A percentile compares a stretch with the other conserved stretches of the same genome.
Evolutionary conservation across 257 asterid genomes (phyloP).

Genomic region (Fraxinus americana): DNA sequence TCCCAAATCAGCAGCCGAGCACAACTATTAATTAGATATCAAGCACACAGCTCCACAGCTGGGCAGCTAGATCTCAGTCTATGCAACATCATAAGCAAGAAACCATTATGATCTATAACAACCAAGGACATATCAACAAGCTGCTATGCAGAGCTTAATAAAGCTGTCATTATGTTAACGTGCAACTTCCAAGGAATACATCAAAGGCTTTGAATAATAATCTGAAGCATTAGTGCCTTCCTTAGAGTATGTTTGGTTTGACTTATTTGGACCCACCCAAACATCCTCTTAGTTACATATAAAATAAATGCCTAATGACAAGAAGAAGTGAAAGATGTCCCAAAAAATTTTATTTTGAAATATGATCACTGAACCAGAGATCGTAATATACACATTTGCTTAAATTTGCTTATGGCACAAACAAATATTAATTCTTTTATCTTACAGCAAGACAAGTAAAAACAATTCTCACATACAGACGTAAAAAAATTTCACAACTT

Average conservation of each 20-base stretch:
- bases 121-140: slow-evolving; percentile 9
- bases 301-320: slow-evolving; percentile 7
- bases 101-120: not conserved
- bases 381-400: not conserved
- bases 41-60: not conserved
- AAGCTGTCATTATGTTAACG: slow-evolving; percentile 10
- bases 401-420: not conserved
- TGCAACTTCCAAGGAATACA: not conserved
- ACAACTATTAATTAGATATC: slow-evolving; percentile 18
- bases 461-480: not conserved
- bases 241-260: not conserved
- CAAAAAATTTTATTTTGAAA: not conserved
- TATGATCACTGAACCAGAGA: not conserved
- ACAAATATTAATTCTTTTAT: not conserved
- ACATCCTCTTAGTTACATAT: slow-evolving; percentile 2
- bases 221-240: not conserved
- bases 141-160: not conserved
- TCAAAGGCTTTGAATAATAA: not conserved
- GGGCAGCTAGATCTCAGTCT: slow-evolving; percentile 26
- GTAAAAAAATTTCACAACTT: not conserved
- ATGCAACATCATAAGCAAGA: slow-evolving; percentile 21
- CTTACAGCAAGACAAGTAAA: not conserved
- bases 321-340: not conserved
- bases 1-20: slow-evolving; percentile 17
- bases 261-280: not conserved